phyloP scores from a whole-genome alignment of 202 grass and related monocot species.

The Carex sylvatica region DNA sequence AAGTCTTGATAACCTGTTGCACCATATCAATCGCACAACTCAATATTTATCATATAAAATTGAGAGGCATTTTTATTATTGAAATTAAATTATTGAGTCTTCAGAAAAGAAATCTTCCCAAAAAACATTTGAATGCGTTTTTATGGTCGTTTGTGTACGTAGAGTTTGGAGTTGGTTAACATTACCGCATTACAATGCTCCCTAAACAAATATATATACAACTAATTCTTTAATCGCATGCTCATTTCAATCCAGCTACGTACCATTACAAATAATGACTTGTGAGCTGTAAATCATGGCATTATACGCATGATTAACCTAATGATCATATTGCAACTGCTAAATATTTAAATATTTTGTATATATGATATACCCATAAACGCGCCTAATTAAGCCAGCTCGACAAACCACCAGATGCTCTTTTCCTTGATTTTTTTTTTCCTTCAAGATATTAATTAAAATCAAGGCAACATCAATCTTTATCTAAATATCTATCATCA shows the following conservation, averaged over 20 bases:
- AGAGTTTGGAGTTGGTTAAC: not conserved
- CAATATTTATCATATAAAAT: not conserved
- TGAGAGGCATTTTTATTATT: not conserved
- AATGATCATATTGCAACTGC: constrained; percentile 12
- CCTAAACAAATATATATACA: not conserved
- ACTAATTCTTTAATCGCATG: constrained; percentile 5
- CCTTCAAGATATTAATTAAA: not conserved
- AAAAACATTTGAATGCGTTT: not conserved
- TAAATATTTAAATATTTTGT: not conserved
- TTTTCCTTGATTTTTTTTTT: constrained; percentile 2
- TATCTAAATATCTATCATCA: not conserved
- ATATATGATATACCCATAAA: not conserved
- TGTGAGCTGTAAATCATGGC: not conserved
- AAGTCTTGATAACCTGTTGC: not conserved
- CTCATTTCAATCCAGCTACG: constrained; percentile 16
- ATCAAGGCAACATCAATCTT: not conserved
- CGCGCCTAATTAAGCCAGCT: not conserved
- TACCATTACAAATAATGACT: constrained; percentile 2
- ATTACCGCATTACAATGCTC: not conserved
- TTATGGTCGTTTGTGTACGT: not conserved
- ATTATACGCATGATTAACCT: not conserved
- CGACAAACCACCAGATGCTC: not conserved
- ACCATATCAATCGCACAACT: not conserved
- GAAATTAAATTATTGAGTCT: not conserved
- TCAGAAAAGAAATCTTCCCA: not conserved